These are phyloP conservation scores for Ochromonadaceae sp. DNA, from an alignment of 352 stramenopile genomes.

Conservation along the genomic window DNA sequence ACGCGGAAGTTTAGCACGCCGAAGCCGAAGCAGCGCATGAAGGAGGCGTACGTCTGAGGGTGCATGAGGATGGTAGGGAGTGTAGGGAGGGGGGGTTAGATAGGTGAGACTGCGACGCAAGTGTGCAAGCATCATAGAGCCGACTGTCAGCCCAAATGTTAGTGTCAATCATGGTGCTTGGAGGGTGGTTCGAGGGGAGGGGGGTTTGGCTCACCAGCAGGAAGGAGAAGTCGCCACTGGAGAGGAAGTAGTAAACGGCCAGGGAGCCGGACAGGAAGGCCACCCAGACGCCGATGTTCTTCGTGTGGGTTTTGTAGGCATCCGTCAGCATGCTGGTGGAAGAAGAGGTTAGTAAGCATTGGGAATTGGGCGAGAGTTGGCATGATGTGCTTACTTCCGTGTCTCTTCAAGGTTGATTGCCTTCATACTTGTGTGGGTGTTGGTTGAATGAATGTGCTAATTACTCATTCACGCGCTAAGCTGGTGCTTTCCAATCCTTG, in stretches of 20 bases:
- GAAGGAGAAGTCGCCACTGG: constrained; percentile 95
- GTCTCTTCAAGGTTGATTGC: too few species aligned
- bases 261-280: constrained; percentile 81
- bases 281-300: constrained; percentile 87
- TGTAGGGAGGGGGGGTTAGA: constrained; percentile 11
- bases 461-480: too few species aligned
- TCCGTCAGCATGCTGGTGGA: not conserved
- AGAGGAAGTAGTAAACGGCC: constrained; percentile 89
- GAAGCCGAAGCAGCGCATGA: constrained; percentile 69
- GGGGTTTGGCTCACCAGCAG: constrained; percentile 86
- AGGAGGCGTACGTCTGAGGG: constrained; percentile 68
- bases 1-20: constrained; percentile 30
- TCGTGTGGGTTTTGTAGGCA: constrained; percentile 55
- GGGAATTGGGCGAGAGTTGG: too few species aligned
- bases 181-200: too few species aligned
- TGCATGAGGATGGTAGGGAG: not conserved
- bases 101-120: not conserved
- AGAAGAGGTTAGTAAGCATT: too few species aligned
- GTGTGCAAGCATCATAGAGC: too few species aligned
- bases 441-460: too few species aligned
- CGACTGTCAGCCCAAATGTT: too few species aligned
- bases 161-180: too few species aligned
- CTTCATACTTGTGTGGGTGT: too few species aligned
- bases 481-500: too few species aligned
- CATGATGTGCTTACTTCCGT: too few species aligned